Evolutionary conservation across 805 yeast species (phyloP), one percentile per base, ranked within the genome.

Genomic region (Nakazawaea holstii): DNA sequence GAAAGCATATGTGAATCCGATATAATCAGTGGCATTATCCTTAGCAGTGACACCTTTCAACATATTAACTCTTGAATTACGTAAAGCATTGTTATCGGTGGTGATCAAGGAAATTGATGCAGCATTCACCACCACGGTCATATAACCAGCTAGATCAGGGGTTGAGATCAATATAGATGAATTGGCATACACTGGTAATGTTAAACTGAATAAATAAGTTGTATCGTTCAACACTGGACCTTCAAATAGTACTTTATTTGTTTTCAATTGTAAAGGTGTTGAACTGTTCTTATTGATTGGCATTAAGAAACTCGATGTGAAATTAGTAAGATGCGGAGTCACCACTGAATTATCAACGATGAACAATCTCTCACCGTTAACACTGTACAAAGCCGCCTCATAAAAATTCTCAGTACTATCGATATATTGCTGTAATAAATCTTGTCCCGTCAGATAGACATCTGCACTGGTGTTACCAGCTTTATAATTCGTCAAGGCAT

Each of bases 141-240:
- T 55, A 61, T 80, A 90, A 0, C 96, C 96, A 2, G 82, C 74
- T 6, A 87, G 68, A 20, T 76, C 72, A 4, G 84, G 80, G 13
- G 72, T 68, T n/a, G 72, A 65, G 20, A 83, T 65, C 38, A 82
- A 65, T 20, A 87, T 82, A 1, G 95, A 83, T n/a, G 82, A 73
- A 54, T 85, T 84, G 14, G 88, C 77, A 55, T 73, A 82, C 2
- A 90, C 75, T 0, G 96, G 94, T 4, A 88, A 55, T 0, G 96
- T 85, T 65, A 90, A 67, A 0, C 96, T 87, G 74, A 87, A 68
- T 53, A 80, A 74, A 55, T 75, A 83, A 1, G 70, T 49, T 1
- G 69, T 54, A 35, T 60, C 62, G 54, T 80, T 78, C 14, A 65
- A 45, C 1, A 77, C 68, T 0, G 97, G 96, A 3, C 95, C 95